Evolutionary conservation across 1,139 yeast species (phyloP), one percentile per base, ranked within the genome.

Genomic region (Suhomyces coccinellae): DNA sequence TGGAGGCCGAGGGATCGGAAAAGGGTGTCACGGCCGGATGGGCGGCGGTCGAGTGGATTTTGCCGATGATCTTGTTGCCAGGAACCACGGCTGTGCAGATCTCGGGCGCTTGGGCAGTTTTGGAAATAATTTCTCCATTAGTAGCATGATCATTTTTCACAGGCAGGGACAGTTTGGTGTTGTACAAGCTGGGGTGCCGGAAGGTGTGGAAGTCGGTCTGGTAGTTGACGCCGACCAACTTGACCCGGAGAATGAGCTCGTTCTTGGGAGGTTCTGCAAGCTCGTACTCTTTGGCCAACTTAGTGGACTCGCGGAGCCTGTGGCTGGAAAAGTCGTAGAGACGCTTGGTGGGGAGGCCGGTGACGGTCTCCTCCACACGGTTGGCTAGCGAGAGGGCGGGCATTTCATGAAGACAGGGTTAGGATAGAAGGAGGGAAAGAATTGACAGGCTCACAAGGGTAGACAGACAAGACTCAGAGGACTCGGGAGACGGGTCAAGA

Each of bases 51-150:
- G 42, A 33, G 33, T 45, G 50, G 14, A 67, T 53, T 44, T 59
- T 62, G 12, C 71, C 74, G 22, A 70, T 55, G 41, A 66, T 61
- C 39, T 63, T 62, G 44, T 55, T 57, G 4, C 73, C 71, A 0
- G 75, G 74, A 1, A 70, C 74, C 5, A 66, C 51, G 9, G 43
- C 29, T 26, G n/a, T 26, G 29, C 29, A 26, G 29, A 11, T 33
- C 2, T 31, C 36, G 40, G 36, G 32, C 3, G 17, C 36, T 17
- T 32, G 12, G 27, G 8, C 16, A 13, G 14, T 13, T 14, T 13
- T 29, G 32, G 32, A 3, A 29, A 6, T 29, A 9, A 6, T 14
- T 29, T n/a, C 16, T 4, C 20, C 20, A 17, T 17, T 17, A 4
- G 4, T 6, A 20, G 24, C 8, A 20, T 20, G 24, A 6, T 17